Evolutionary conservation across 495 filamentous ascomycete species (phyloP), one percentile per base, ranked within the genome.

Genomic region (Penicillium lividum): DNA sequence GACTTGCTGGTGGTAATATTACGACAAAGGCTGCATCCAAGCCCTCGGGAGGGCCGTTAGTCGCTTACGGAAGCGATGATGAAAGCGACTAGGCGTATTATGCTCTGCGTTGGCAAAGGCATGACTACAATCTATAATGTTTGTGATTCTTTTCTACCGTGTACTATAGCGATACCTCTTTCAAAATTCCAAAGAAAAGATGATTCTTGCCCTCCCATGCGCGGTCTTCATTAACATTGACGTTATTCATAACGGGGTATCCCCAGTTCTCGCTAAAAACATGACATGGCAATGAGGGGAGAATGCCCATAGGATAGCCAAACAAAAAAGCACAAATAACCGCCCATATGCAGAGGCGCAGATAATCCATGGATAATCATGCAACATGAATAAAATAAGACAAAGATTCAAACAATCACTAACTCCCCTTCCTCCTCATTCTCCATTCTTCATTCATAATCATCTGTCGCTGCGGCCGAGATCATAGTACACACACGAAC

Each of bases 21-120:
- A 72, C 59, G 27, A 77, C 73, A 30, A 66, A 75, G 58, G 53
- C 63, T 60, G 66, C 69, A 1, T 63, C 72, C 5, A 64, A 74
- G 46, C 54, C 61, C 28, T 63, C 69, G 9, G 64, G 65, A 18
- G 91, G 91, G 15, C 89, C 91, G 10, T 77, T 98, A 65, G 93
- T 96, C 9, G 89, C 82, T 9, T 98, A 98, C 66, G 93, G 86
- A 34, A 97, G 93, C 73, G 93, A 97, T 73, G 90, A 91, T 67
- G 93, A 96, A 62, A 85, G 82, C 59, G 79, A 83, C 59, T 83
- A 63, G 69, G 49, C 51, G 44, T 31, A 11, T 36, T 45, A 25
- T 46, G 43, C 42, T 43, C 16, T 45, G n/a, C 18, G 25, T 25
- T 18, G 43, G 43, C 16, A 46, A 27, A 43, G n/a, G 50, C 27